Conservation (phyloP, 257 asterid genomes). For the Anisodus acutangulus region DNA sequence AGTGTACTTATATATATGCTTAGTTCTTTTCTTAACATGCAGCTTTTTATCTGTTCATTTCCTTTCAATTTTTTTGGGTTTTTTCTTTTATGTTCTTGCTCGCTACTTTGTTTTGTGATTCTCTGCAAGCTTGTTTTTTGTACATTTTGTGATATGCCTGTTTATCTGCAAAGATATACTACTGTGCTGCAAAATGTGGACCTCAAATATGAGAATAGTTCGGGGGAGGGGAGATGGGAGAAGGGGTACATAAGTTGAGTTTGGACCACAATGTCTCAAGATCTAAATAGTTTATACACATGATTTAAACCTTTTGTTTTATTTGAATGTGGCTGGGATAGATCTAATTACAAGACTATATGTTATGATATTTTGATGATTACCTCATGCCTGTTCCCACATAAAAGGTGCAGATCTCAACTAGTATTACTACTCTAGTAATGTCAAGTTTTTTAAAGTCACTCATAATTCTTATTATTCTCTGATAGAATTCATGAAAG, state of each 20-base stretch:
- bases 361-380: background rate
- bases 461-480: background rate
- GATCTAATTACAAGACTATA: background rate
- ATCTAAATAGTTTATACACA: background rate
- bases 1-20: background rate
- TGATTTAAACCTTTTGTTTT: background rate
- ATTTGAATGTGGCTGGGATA: background rate
- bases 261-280: background rate
- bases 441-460: too few species aligned
- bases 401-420: too few species aligned
- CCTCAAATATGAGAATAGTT: background rate
- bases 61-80: background rate
- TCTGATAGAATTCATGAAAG: too few species aligned
- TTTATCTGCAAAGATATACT: background rate
- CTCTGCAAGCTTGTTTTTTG: background rate
- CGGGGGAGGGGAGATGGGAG: background rate
- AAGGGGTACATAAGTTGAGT: background rate
- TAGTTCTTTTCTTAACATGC: background rate
- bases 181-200: background rate
- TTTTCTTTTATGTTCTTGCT: background rate
- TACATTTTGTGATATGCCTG: background rate
- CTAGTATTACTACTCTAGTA: too few species aligned
- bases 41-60: background rate
- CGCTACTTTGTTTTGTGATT: background rate
- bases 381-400: too few species aligned